Evolutionary conservation across 2,329 filamentous ascomycete species (phyloP).

Genomic region (Neoascochyta sp.): DNA sequence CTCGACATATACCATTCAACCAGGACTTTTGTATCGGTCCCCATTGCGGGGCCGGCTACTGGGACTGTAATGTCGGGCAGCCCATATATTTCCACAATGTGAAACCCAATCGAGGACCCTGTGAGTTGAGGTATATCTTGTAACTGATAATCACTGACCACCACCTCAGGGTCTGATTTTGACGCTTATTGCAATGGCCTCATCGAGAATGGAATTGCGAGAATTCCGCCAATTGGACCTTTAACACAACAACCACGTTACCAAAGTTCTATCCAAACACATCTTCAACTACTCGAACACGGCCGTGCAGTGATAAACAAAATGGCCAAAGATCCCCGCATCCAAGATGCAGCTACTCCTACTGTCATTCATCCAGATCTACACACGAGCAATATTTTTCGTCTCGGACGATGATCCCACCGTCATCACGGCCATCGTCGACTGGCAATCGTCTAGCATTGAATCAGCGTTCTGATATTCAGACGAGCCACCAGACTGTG

Average conservation of each 20-base stretch:
- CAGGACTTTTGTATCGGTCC: slow-evolving; percentile 31
- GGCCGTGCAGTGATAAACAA: slow-evolving; percentile 27
- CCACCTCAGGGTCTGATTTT: slow-evolving; percentile 34
- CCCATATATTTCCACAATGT: slow-evolving; percentile 33
- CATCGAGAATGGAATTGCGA: slow-evolving; percentile 40
- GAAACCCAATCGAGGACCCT: slow-evolving; percentile 39
- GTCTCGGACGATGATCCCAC: slow-evolving; percentile 40
- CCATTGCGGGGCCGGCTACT: slow-evolving; percentile 29
- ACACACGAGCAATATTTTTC: slow-evolving; percentile 44
- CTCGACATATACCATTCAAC: slow-evolving; percentile 9
- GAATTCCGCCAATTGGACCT: slow-evolving; percentile 26
- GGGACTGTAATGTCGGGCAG: slow-evolving; percentile 29
- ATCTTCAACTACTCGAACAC: slow-evolving; percentile 32
- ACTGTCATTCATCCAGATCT: slow-evolving; percentile 42
- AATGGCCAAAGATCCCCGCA: slow-evolving; percentile 24
- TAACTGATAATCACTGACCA: slow-evolving; percentile 8
- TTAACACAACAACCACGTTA: slow-evolving; percentile 26
- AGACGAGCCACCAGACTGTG: slow-evolving; percentile 42
- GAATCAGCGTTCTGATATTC: slow-evolving; percentile 42
- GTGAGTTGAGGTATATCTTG: slow-evolving; percentile 25
- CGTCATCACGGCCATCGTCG: slow-evolving; percentile 40
- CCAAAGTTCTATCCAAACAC: slow-evolving; percentile 35
- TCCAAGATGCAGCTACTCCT: slow-evolving; percentile 27
- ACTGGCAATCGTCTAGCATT: slow-evolving; percentile 43
- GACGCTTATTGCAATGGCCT: slow-evolving; percentile 36